Evolutionary conservation across 75 land plant genomes (phyloP), one percentile per base, ranked within the genome.

Genomic region (Larix kaempferi): DNA sequence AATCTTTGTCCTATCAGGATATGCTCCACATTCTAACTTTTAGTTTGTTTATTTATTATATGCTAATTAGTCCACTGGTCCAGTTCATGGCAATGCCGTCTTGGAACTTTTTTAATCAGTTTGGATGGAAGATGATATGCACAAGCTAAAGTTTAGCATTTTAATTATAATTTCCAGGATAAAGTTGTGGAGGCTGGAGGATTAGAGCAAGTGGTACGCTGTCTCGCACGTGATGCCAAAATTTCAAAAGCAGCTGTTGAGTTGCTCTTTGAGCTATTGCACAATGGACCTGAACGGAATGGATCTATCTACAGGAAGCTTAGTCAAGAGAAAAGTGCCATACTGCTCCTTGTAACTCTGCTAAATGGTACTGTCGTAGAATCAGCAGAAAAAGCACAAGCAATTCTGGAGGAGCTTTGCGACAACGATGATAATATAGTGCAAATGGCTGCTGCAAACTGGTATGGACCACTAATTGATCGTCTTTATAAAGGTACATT

Each of bases 401-500:
- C 33, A 14, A 80, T 89, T 15, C 69, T 89, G 56, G 52, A 76
- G 60, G 56, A 73, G 54, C 81, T 89, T 65, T 75, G 78, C 76
- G 83, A 87, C 57, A 77, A 77, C 22, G 87, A 89, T 44, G 82
- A 87, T 73, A 84, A 83, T 76, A 78, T 84, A 76, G 65, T 77
- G 55, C 77, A 59, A 64, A 81, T 88, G 81, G 91, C 91, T 21
- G 58, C 62, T 49, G 80, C 84, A 29, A 78, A 81, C 63, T 89
- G 86, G 89, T 81, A 74, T 37, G 65, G 73, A 35, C 91, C 91
- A 57, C 83, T 89, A n/a, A 78, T 84, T 57, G 74, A 82, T 71
- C 55, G 86, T 63, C 75, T 89, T 21, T 22, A 44, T 77, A 74
- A 77, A 83, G 91, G 91, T 86, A 52, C 33, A 82, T 14, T 44